phyloP scores from a whole-genome alignment of 805 yeast species.

The Kuraishia molischiana region DNA sequence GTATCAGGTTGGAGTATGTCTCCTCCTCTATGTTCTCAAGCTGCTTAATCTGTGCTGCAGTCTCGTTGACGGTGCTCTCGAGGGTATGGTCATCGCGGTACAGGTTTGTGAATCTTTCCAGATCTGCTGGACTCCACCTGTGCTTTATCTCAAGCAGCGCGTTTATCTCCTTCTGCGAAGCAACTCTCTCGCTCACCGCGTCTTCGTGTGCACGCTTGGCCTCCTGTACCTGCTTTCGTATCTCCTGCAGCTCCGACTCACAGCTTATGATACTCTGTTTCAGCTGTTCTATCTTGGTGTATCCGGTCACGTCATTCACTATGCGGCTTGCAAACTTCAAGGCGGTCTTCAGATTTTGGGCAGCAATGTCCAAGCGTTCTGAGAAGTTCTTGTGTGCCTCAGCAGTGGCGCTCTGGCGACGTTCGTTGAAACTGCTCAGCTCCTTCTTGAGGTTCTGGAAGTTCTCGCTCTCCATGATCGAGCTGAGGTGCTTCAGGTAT shows the following conservation, averaged over 20 bases:
- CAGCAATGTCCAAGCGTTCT: constrained; percentile 34
- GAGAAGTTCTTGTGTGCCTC: constrained; percentile 28
- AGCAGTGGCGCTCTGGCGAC: constrained; percentile 8
- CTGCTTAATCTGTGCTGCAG: constrained; percentile 36
- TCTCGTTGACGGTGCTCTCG: constrained; percentile 45
- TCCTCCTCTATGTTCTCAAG: constrained; percentile 61
- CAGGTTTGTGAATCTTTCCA: constrained; percentile 74
- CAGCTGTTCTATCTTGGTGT: constrained; percentile 66
- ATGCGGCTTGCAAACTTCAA: constrained; percentile 54
- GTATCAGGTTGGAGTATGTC: constrained; percentile 56
- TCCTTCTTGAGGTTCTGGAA: constrained; percentile 21
- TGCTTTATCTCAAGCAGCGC: constrained; percentile 80
- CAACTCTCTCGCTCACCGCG: constrained; percentile 55
- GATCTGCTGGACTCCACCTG: constrained; percentile 69
- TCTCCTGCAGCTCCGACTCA: constrained; percentile 40
- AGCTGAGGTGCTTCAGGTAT: constrained; percentile 9
- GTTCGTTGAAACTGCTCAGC: constrained; percentile 16
- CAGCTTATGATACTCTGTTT: constrained; percentile 46
- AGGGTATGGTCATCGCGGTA: constrained; percentile 76
- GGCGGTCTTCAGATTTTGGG: constrained; percentile 47
- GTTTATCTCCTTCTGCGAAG: constrained; percentile 77
- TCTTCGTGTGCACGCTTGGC: constrained; percentile 43
- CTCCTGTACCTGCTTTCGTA: constrained; percentile 36
- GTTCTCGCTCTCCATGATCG: constrained; percentile 21
- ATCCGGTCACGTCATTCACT: constrained; percentile 88